Percentiles rank a stretch among this genome's conserved stretches.
phyloP scores from a whole-genome alignment of 495 filamentous ascomycete genomes.

The Daldinia loculata region DNA sequence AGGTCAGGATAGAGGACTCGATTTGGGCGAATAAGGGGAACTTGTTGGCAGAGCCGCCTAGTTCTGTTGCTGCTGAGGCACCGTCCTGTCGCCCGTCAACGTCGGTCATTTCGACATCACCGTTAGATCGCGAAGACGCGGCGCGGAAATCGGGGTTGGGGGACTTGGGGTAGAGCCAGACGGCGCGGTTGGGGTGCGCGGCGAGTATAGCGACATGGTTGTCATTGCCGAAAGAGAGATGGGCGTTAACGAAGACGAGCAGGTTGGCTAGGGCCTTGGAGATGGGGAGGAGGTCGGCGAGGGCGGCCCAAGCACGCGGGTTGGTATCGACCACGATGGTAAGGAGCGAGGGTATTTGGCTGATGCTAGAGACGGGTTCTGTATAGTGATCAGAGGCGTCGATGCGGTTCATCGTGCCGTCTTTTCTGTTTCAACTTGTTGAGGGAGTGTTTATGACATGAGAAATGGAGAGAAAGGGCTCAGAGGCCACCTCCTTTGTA shows the following conservation, averaged over 20 bases:
- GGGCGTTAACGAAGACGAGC: slow-evolving; percentile 95
- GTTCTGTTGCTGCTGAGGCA: slow-evolving; percentile 52
- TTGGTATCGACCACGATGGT: slow-evolving; percentile 96
- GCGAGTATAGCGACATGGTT: slow-evolving; percentile 95
- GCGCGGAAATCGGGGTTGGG: slow-evolving; percentile 39
- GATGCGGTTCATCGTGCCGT: slow-evolving; percentile 78
- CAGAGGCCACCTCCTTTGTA: slow-evolving; percentile 11
- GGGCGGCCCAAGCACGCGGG: slow-evolving; percentile 88
- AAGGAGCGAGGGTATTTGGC: slow-evolving; percentile 82
- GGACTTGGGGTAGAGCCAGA: slow-evolving; percentile 82
- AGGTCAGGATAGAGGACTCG: slow-evolving; percentile 76
- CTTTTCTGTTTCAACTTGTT: neutral
- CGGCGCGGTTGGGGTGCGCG: slow-evolving; percentile 81
- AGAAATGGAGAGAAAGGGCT: slow-evolving; percentile 8
- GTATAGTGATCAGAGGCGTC: slow-evolving; percentile 90
- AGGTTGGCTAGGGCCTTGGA: slow-evolving; percentile 87
- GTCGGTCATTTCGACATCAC: slow-evolving; percentile 57
- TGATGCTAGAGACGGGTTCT: slow-evolving; percentile 56
- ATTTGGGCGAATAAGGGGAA: slow-evolving; percentile 90
- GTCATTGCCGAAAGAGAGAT: slow-evolving; percentile 89
- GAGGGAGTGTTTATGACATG: slow-evolving; percentile 4
- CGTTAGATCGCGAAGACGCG: slow-evolving; percentile 2
- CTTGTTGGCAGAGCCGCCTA: slow-evolving; percentile 73
- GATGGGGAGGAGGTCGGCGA: slow-evolving; percentile 79
- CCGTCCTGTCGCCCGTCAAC: slow-evolving; percentile 17